These are phyloP conservation scores for Pseudoneurospora amorphoporcata DNA, from an alignment of 495 filamentous ascomycete species.

Conservation along the genomic window DNA sequence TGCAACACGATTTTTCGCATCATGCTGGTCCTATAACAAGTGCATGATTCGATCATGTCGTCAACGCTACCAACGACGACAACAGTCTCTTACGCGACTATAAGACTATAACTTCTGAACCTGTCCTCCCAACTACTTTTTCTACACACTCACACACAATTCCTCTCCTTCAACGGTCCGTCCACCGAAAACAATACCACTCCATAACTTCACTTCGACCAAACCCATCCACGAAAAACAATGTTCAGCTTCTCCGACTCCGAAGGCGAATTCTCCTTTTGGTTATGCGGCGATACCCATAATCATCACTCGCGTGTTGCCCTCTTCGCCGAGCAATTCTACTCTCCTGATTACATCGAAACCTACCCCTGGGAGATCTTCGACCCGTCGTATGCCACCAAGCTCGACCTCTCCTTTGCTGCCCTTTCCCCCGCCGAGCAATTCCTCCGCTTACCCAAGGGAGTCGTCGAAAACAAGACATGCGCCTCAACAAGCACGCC, in stretches of 20 bases:
- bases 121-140: not conserved
- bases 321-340: not conserved
- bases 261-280: not conserved
- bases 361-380: not conserved
- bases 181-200: not conserved
- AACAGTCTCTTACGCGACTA: not conserved
- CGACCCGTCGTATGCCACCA: not conserved
- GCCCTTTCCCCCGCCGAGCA: not conserved
- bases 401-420: not conserved
- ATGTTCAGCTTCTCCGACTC: not conserved
- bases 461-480: not conserved
- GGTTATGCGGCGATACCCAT: not conserved
- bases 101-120: too few relatives aligned
- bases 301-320: too few relatives aligned
- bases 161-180: not conserved
- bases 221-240: not conserved
- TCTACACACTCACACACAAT: not conserved
- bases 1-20: not conserved
- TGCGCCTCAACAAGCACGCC: accelerated
- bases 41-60: not conserved
- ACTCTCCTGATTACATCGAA: not conserved
- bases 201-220: not conserved
- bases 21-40: not conserved
- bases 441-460: not conserved
- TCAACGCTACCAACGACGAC: not conserved